Evolutionary conservation across 306 rosid genomes (phyloP), one percentile per base, ranked within the genome.

Genomic region (Mimosa bimucronata): DNA sequence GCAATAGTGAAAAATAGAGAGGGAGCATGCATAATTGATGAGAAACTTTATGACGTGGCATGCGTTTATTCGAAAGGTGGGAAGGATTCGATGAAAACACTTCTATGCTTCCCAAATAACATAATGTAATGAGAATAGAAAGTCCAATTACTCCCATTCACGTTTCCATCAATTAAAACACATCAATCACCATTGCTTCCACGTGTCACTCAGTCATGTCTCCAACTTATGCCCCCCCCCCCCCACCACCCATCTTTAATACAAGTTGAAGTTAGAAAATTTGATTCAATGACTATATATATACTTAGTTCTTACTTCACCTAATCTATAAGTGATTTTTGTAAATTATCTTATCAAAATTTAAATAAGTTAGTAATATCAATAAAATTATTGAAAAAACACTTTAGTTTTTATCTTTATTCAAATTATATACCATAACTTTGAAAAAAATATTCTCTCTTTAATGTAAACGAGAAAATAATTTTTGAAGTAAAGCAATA

Each of bases 181-280:
- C 30, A 67, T 67, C 78, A 80, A 79, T 75, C 29, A 79, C 75
- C 81, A 83, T 85, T 11, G 5, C 66, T 66, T 77, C 31, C 25
- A 68, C 73, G 73, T 68, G 73, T 68, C 73, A 67, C 71, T 38
- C 13, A 9, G 15, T 10, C 0, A 68, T 1, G 7, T 2, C 67
- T 60, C 38, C n/a, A 61, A 26, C 19, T 31, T 66, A 7, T 38
- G 45, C 9, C 45, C 15, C 25, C 71, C 71, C 23, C 28, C 40
- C 37, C 40, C 10, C 67, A n/a, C n/a, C n/a, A n/a, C n/a, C n/a
- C n/a, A n/a, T n/a, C n/a, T n/a, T n/a, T n/a, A 40, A 40, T 40
- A 40, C 12, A 40, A 34, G 38, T 3, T 34, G 38, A 34, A 34
- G 38, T 34, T 34, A 34, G 57, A 50, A 16, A 50, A 50, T 50